Conservation (phyloP, 1,284 basidiomycete species). For the Singerocomus inundabilis region DNA sequence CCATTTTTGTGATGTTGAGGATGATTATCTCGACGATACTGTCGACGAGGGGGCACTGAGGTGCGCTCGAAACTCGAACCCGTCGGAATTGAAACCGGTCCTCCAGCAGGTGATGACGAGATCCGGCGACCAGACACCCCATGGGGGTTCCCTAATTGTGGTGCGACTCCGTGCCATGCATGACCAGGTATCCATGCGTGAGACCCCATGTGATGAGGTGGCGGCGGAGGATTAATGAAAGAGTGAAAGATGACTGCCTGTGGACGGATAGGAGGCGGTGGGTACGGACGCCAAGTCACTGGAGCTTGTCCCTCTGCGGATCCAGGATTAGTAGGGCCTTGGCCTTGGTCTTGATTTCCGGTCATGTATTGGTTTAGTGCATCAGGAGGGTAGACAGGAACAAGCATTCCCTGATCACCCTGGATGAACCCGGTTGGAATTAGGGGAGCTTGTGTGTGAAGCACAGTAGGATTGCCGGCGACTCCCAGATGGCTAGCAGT, state of each 20-base stretch:
- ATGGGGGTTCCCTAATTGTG: slow-evolving; percentile 17
- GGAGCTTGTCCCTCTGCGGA: slow-evolving; percentile 25
- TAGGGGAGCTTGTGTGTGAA: slow-evolving; percentile 53
- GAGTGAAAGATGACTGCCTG: slow-evolving; percentile 32
- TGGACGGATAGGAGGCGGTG: slow-evolving; percentile 27
- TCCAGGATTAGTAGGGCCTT: slow-evolving; percentile 16
- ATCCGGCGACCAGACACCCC: slow-evolving; percentile 17
- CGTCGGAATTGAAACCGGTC: slow-evolving; percentile 10
- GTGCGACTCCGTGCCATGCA: slow-evolving; percentile 21
- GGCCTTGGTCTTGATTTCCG: slow-evolving; percentile 28
- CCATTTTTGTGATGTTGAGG: slow-evolving; percentile 28
- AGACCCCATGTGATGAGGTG: slow-evolving; percentile 19
- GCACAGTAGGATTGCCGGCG: slow-evolving; percentile 24
- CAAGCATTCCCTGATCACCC: slow-evolving; percentile 65
- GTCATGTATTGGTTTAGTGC: slow-evolving; percentile 58
- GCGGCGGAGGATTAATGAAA: slow-evolving; percentile 28
- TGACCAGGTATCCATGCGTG: slow-evolving; percentile 31
- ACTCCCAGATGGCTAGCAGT: slow-evolving; percentile 19
- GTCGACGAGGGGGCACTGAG: slow-evolving; percentile 30
- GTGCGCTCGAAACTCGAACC: slow-evolving; percentile 27
- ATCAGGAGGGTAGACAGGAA: slow-evolving; percentile 70
- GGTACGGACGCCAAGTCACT: slow-evolving; percentile 30
- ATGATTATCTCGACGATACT: slow-evolving; percentile 32
- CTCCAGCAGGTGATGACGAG: slow-evolving; percentile 18
- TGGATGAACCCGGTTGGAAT: slow-evolving; percentile 69